Evolutionary conservation across 2,329 filamentous ascomycete genomes (phyloP), one percentile per base, ranked within the genome.

Genomic region (Chrysoporthe puriensis): DNA sequence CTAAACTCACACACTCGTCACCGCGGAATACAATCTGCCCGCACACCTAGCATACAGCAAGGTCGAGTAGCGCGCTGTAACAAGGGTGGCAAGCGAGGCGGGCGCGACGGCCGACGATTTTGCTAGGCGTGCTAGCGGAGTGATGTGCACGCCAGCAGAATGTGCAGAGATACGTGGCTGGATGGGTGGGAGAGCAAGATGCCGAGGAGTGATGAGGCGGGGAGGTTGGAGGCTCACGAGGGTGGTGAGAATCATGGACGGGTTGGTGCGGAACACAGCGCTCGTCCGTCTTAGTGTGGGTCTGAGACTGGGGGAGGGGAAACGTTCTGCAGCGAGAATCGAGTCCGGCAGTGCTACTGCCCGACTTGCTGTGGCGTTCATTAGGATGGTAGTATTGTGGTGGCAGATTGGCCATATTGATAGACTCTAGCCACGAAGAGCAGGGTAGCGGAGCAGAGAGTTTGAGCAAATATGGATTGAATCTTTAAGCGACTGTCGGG

Each of bases 1-100:
- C 85, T n/a, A 88, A 78, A 70, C 84, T 87, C 52, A 88, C 83
- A 70, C 83, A 84, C 67, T 87, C 85, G 34, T 85, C 82, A 0
- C 79, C 83, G 36, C 85, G 82, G 46, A 81, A 80, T 14, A 88
- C 80, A 56, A 85, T 75, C 74, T 87, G 84, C 26, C 85, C 84
- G 70, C 86, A 88, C 36, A 83, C 84, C 86, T 78, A 88, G 74
- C 83, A 88, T 63, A 88, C 83, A 69, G 85, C 84, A 60, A 88
- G 78, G 73, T 86, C 79, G 62, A 87, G 73, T 2, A 88, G 74
- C 1, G 79, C 79, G 8, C 76, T 71, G 74, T 83, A 81, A 75
- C 86, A 88, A 0, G 75, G 52, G 36, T 73, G 71, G 73, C 85
- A 88, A 34, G 83, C 79, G 4, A 87, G 83, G 2, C 85, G 82